A percentile compares a stretch with the other conserved stretches of the same genome.
Evolutionary conservation across 305 asterid genomes (phyloP).

Genomic region (Ilex paraguariensis): DNA sequence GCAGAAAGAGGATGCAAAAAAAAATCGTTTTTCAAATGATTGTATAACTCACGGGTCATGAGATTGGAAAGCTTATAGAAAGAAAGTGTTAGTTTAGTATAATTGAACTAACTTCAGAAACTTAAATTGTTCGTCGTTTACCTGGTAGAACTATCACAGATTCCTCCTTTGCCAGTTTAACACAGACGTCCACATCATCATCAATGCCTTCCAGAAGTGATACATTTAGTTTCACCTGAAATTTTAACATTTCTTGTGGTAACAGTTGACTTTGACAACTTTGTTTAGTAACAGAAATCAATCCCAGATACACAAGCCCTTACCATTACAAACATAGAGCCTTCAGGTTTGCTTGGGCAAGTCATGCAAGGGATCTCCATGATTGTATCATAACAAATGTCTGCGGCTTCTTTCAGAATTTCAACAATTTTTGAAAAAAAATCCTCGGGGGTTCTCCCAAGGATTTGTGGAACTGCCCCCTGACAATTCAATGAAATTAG

Average conservation of each 20-base stretch:
- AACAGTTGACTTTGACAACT: too few species aligned
- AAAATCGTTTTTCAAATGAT: too few species aligned
- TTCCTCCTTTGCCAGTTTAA: slow-evolving; percentile 67
- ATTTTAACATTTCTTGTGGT: background rate
- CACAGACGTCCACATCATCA: slow-evolving; percentile 58
- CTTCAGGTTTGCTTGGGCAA: slow-evolving; percentile 84
- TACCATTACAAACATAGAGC: slow-evolving; percentile 84
- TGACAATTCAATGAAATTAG: slow-evolving; percentile 14
- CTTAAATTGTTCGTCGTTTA: slow-evolving; percentile 5
- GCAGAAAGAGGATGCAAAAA: too few species aligned
- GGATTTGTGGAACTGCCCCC: slow-evolving; percentile 70
- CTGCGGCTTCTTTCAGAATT: slow-evolving; percentile 47
- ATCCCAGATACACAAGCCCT: background rate
- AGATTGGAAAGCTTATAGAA: too few species aligned
- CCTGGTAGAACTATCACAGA: slow-evolving; percentile 63
- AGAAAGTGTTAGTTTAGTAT: too few species aligned
- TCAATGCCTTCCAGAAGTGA: slow-evolving; percentile 36
- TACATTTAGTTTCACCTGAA: slow-evolving; percentile 45
- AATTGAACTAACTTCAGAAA: too few species aligned
- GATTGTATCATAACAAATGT: slow-evolving; percentile 33
- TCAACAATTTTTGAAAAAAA: slow-evolving; percentile 44
- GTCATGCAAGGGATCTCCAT: slow-evolving; percentile 65
- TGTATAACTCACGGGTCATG: background rate
- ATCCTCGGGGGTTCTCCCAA: slow-evolving; percentile 47
- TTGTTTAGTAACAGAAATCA: too few species aligned